Evolutionary conservation across 345 rosid species (phyloP).

Genomic region (Pseudoturritis turrita): DNA sequence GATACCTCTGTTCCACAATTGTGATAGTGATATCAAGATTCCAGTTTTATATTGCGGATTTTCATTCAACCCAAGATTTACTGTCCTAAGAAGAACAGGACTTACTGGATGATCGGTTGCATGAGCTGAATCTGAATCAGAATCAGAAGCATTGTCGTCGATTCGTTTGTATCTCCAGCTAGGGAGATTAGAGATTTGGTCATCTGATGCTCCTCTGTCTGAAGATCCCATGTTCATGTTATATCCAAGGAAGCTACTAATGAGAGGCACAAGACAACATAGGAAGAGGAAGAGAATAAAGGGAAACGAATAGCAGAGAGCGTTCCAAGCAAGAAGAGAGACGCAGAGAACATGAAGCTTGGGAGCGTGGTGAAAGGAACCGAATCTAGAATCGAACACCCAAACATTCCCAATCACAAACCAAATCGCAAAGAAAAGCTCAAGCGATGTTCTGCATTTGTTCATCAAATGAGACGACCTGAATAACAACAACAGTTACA

Average conservation of each 20-base stretch:
- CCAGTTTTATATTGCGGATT: neutral
- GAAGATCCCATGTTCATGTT: slow-evolving; percentile 84
- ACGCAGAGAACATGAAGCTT: slow-evolving; percentile 83
- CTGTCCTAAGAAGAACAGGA: neutral
- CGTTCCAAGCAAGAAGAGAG: slow-evolving; percentile 91
- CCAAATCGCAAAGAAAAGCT: slow-evolving; percentile 99
- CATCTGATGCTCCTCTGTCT: slow-evolving; percentile 85
- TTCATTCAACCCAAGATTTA: neutral
- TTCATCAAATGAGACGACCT: slow-evolving; percentile 83
- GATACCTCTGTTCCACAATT: neutral
- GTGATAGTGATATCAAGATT: neutral
- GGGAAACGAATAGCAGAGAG: slow-evolving; percentile 85
- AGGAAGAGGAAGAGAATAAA: slow-evolving; percentile 83
- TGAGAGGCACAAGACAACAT: slow-evolving; percentile 81
- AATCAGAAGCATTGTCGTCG: slow-evolving; percentile 28
- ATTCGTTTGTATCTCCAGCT: slow-evolving; percentile 73
- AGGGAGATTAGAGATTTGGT: slow-evolving; percentile 75
- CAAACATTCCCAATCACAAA: slow-evolving; percentile 98
- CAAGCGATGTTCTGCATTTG: slow-evolving; percentile 81
- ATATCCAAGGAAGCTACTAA: slow-evolving; percentile 80
- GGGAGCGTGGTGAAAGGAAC: slow-evolving; percentile 74
- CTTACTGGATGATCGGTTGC: slow-evolving; percentile 50
- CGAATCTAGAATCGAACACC: slow-evolving; percentile 92
- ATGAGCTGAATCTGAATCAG: slow-evolving; percentile 28
- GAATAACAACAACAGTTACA: slow-evolving; percentile 13